Evolutionary conservation across 306 rosid genomes (phyloP).

Genomic region (Benincasa hispida): DNA sequence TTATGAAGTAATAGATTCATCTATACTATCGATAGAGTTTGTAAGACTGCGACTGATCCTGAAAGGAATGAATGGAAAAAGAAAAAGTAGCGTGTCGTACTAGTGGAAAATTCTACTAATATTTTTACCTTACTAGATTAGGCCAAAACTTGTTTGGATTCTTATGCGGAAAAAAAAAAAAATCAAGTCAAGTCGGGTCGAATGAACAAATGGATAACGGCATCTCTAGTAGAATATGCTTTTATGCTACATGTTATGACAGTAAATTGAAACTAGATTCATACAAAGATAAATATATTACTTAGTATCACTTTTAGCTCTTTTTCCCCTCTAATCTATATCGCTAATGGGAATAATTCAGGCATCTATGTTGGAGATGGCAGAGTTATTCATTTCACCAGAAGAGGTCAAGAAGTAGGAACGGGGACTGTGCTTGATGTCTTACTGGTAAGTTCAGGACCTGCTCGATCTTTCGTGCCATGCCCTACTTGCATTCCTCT

Average conservation of each 20-base stretch:
- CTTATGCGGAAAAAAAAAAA: too few relatives aligned
- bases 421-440: slow-evolving; percentile 77
- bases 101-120: too few relatives aligned
- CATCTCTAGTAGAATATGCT: background rate
- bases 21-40: too few relatives aligned
- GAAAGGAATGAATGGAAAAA: too few relatives aligned
- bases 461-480: slow-evolving; percentile 25
- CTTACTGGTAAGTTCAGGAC: slow-evolving; percentile 70
- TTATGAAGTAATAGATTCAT: too few relatives aligned
- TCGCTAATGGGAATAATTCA: slow-evolving; percentile 10
- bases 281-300: background rate
- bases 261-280: background rate
- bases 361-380: slow-evolving; percentile 71
- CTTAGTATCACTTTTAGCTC: background rate
- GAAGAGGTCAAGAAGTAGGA: slow-evolving; percentile 93
- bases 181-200: too few relatives aligned
- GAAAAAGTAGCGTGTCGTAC: too few relatives aligned
- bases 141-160: too few relatives aligned
- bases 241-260: background rate
- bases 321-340: background rate
- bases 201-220: too few relatives aligned
- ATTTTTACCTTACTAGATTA: too few relatives aligned
- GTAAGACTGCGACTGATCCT: too few relatives aligned
- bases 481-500: slow-evolving; percentile 46
- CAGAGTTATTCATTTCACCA: slow-evolving; percentile 80